Percentiles rank a stretch among this genome's conserved stretches.
Conservation (phyloP, 441 rosid species). For the Populus hybrid region DNA sequence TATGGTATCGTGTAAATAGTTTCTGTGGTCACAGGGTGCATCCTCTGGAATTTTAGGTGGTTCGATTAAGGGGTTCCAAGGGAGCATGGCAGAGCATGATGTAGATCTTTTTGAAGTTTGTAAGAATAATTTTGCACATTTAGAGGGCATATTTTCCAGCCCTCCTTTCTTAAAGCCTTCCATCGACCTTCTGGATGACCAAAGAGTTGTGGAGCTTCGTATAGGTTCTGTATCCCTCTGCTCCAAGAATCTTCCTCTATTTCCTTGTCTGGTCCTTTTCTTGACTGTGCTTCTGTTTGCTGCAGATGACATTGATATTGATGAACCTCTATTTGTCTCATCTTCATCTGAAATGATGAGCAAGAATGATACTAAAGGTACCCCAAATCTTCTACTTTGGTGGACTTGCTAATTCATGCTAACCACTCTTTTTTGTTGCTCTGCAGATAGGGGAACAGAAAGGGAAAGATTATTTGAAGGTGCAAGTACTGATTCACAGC, state of each 20-base stretch:
- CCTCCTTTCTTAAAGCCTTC: constrained; percentile 71
- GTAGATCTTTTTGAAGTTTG: constrained; percentile 37
- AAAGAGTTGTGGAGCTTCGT: constrained; percentile 47
- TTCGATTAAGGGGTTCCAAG: constrained; percentile 53
- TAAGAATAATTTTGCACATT: constrained; percentile 33
- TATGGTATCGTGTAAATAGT: constrained; percentile 21
- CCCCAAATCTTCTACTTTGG: neutral
- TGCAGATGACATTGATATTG: constrained; percentile 79
- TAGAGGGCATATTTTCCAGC: constrained; percentile 57
- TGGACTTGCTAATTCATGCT: constrained; percentile 4
- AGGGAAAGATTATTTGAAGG: constrained; percentile 76
- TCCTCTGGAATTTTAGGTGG: constrained; percentile 49
- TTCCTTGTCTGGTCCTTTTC: constrained; percentile 5
- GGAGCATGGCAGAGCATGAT: constrained; percentile 37
- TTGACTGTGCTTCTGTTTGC: constrained; percentile 24
- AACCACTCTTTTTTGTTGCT: constrained; percentile 22
- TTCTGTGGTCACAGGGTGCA: constrained; percentile 44
- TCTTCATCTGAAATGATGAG: constrained; percentile 35
- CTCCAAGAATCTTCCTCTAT: constrained; percentile 16
- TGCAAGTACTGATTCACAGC: constrained; percentile 49
- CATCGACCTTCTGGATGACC: constrained; percentile 20
- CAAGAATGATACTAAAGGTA: constrained; percentile 46
- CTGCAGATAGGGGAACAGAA: constrained; percentile 51
- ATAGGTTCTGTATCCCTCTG: constrained; percentile 55
- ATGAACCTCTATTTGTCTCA: constrained; percentile 43